Evolutionary conservation across 208 protist genomes (phyloP), one percentile per base, ranked within the genome.

Genomic region (Wallacemonas sp.): DNA sequence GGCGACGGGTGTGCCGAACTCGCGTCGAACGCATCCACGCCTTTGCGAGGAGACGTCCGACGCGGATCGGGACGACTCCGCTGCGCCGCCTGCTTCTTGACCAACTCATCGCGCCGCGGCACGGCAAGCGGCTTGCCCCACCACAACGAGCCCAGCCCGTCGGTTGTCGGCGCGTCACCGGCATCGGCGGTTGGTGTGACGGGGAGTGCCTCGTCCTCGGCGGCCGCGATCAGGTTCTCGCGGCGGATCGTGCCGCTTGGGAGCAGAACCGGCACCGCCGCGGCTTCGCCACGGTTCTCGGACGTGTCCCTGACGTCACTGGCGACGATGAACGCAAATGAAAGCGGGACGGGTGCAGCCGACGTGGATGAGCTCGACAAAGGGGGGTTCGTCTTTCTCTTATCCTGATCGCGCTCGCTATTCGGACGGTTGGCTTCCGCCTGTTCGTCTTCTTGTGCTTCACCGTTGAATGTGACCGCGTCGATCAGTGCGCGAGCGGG

Each of bases 91-190:
- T 47, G 11, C 34, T 58, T 56, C 47, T 68, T 58, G 19, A 29
- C 30, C 19, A 56, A 33, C 8, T 27, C 48, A 6, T 44, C 39
- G 27, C 43, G 8, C 24, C 36, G 12, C 4, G 62, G 62, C 19
- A 58, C 46, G 21, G 0, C 30, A 3, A 68, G 27, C 27, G 62
- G 62, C 23, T 58, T 68, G 6, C 44, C 47, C 62, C 62, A 68
- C 62, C 62, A 68, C 19, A 63, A n/a, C 19, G 57, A 21, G 39
- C 39, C 17, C 38, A 63, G 21, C 17, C 23, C 41, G 6, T 61
- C 55, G n/a, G 4, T 44, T 3, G 27, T 57, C 14, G 36, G 6
- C 9, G 6, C 36, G 9, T 41, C 36, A 41, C 9, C n/a, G n/a
- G n/a, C n/a, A n/a, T n/a, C n/a, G n/a, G n/a, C n/a, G n/a, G n/a